These are phyloP conservation scores for Thalassia testudinum DNA, from an alignment of 116 monocot genomes.

Conservation along the genomic window DNA sequence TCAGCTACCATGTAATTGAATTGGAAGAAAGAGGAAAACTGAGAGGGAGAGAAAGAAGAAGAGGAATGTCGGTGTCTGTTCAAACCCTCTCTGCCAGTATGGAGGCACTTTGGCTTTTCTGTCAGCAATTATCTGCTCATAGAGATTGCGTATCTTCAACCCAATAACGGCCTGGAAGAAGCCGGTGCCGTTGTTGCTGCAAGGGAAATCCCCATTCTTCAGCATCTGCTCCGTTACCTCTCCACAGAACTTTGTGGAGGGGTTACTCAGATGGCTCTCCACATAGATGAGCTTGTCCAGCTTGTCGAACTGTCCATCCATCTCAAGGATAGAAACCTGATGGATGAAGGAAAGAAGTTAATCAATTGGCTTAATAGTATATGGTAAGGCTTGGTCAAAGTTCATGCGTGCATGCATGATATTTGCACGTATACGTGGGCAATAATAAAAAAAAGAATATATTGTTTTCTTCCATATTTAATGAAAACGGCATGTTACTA, in stretches of 20 bases:
- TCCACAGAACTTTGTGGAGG: slow-evolving; percentile 78
- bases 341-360: too few species aligned
- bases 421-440: too few species aligned
- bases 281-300: slow-evolving; percentile 86
- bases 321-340: slow-evolving; percentile 71
- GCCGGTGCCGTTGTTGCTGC: slow-evolving; percentile 80
- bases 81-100: too few species aligned
- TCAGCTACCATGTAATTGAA: too few species aligned
- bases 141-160: slow-evolving; percentile 75
- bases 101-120: slow-evolving; percentile 20
- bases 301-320: slow-evolving; percentile 91
- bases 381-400: too few species aligned
- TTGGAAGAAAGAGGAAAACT: too few species aligned
- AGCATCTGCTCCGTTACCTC: slow-evolving; percentile 91
- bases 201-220: slow-evolving; percentile 72
- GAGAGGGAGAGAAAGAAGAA: too few species aligned
- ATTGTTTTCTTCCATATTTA: too few species aligned
- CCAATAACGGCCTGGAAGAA: slow-evolving; percentile 78
- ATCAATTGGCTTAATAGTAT: too few species aligned
- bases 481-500: too few species aligned
- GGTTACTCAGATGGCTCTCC: slow-evolving; percentile 74
- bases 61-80: too few species aligned
- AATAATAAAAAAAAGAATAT: too few species aligned
- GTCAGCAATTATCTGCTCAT: slow-evolving; percentile 46
- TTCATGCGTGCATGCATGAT: not conserved